These are phyloP conservation scores for Trichoderma sp. DNA, from an alignment of 2,329 filamentous ascomycete genomes.

Conservation along the genomic window DNA sequence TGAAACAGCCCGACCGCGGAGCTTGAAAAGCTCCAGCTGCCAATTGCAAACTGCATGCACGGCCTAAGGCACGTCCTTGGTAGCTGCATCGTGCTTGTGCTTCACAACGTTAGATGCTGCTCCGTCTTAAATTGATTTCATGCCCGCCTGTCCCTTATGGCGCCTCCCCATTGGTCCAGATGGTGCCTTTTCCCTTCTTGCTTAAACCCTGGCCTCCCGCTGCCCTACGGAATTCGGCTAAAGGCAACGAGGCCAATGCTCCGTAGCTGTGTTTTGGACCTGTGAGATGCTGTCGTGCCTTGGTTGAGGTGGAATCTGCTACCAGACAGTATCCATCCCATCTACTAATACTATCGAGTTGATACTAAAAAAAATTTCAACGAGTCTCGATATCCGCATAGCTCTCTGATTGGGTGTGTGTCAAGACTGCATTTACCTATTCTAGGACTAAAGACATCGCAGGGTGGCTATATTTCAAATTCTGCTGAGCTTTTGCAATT, in stretches of 20 bases:
- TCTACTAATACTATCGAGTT: background rate
- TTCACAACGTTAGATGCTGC: background rate
- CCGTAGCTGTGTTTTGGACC: background rate
- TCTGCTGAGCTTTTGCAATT: background rate
- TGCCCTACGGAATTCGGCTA: constrained; percentile 9
- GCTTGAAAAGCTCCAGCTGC: background rate
- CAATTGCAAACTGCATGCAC: background rate
- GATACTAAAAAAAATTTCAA: background rate
- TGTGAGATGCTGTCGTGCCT: background rate
- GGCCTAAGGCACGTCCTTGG: background rate
- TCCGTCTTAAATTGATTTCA: background rate
- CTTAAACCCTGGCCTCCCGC: background rate
- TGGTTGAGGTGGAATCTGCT: background rate
- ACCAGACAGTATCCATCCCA: background rate
- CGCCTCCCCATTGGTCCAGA: background rate
- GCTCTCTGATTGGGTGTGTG: background rate
- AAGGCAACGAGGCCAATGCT: background rate
- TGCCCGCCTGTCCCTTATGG: background rate
- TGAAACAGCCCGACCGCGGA: background rate
- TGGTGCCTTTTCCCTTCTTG: background rate
- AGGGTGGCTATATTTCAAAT: background rate
- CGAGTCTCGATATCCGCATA: background rate
- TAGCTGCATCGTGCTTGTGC: background rate
- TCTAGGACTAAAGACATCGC: background rate
- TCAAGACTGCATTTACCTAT: background rate